Percentiles rank a stretch among this genome's conserved stretches.
Evolutionary conservation across 2,329 filamentous ascomycete species (phyloP).

Genomic region (Trichoderma sp.): DNA sequence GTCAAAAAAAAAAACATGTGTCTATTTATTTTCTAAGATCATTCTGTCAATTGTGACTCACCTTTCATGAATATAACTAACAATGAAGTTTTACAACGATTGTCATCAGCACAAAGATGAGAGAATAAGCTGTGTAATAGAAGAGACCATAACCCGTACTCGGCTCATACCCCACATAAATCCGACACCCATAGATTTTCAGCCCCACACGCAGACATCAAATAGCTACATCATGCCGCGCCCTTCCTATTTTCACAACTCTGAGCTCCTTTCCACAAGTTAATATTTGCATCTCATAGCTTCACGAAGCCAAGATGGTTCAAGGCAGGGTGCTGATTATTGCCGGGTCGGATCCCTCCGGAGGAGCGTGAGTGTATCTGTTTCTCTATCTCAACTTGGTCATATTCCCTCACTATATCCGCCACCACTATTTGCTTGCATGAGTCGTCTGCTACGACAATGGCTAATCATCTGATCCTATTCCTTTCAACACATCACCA

Average conservation of each 20-base stretch:
- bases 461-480: background rate
- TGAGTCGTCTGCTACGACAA: background rate
- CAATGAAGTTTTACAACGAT: background rate
- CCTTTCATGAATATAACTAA: background rate
- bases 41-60: background rate
- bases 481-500: too few relatives aligned
- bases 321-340: conserved; percentile 71
- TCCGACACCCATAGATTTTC: conserved; percentile 15
- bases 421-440: background rate
- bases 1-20: too few relatives aligned
- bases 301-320: conserved; percentile 39
- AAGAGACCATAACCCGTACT: background rate
- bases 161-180: conserved; percentile 8
- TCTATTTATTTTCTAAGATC: too few relatives aligned
- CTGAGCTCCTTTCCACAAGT: background rate
- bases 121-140: background rate
- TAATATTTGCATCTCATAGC: background rate
- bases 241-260: background rate
- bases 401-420: conserved; percentile 19
- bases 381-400: conserved; percentile 19
- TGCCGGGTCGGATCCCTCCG: conserved; percentile 88
- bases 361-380: conserved; percentile 69
- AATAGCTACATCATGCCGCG: conserved; percentile 14
- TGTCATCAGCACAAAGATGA: background rate
- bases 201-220: conserved; percentile 15